These are phyloP conservation scores for Termitomyces sp. DNA, from an alignment of 768 basidiomycete species.

Conservation along the genomic window DNA sequence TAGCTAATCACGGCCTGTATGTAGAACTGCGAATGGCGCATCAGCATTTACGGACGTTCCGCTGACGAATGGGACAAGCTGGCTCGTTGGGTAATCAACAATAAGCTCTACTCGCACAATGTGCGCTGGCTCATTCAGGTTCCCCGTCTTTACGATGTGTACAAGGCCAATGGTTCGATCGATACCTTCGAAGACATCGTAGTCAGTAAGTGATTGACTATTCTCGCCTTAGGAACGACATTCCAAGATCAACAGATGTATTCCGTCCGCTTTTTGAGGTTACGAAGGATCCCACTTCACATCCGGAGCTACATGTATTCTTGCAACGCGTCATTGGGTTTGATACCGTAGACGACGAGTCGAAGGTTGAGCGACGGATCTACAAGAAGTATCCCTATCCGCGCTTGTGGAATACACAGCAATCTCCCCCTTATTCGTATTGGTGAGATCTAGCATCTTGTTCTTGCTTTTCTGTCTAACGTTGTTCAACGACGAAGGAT, in stretches of 20 bases:
- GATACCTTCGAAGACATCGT: conserved; percentile 90
- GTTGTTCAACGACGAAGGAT: conserved; percentile 48
- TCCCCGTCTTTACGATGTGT: conserved; percentile 92
- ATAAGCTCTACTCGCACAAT: conserved; percentile 94
- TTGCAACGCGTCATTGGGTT: conserved; percentile 94
- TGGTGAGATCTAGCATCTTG: conserved; percentile 52
- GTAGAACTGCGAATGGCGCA: conserved; percentile 94
- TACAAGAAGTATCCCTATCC: conserved; percentile 95
- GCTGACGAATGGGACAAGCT: conserved; percentile 95
- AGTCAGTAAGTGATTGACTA: conserved; percentile 48
- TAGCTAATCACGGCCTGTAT: not conserved
- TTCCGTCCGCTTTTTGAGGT: conserved; percentile 95
- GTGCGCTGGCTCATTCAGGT: conserved; percentile 97
- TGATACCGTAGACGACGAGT: conserved; percentile 99
- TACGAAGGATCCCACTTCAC: conserved; percentile 82
- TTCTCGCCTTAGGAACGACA: not conserved
- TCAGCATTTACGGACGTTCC: conserved; percentile 90
- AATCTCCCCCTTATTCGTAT: conserved; percentile 94
- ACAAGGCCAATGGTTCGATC: conserved; percentile 84
- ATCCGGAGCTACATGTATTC: conserved; percentile 94
- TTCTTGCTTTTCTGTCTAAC: not conserved
- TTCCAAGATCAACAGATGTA: conserved; percentile 54
- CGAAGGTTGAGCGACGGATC: conserved; percentile 86
- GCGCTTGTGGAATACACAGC: conserved; percentile 80
- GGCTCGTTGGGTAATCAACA: conserved; percentile 92